Percentiles rank a stretch among this genome's conserved stretches.
Evolutionary conservation across 2,329 filamentous ascomycete species (phyloP).

Genomic region (Dryadomyces quercivorus): DNA sequence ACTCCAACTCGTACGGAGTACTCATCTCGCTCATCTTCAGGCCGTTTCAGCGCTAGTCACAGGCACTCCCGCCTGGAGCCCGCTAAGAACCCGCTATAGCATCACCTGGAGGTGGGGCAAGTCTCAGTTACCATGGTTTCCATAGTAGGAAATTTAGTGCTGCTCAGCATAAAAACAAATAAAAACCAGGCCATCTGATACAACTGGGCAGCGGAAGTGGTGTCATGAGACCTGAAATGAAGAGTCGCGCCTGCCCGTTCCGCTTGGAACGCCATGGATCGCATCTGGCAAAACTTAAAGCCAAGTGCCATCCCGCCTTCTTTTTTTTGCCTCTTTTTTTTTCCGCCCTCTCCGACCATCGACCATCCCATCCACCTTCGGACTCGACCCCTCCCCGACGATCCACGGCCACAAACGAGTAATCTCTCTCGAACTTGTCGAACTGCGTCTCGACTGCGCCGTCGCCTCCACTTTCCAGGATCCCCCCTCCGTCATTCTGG

Average conservation of each 20-base stretch:
- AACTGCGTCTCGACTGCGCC: neutral
- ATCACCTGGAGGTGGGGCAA: neutral
- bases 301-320: neutral
- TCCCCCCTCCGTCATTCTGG: neutral
- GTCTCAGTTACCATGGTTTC: neutral
- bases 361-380: neutral
- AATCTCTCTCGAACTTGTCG: neutral
- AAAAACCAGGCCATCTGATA: neutral
- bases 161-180: conserved; percentile 5
- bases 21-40: neutral
- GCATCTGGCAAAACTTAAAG: neutral
- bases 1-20: neutral
- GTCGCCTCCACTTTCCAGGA: neutral
- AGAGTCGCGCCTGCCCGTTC: neutral
- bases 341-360: neutral
- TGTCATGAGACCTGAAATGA: neutral
- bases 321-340: neutral
- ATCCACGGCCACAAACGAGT: neutral
- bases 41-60: neutral
- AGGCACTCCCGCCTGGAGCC: neutral
- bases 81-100: neutral
- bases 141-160: conserved; percentile 1
- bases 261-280: neutral
- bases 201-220: neutral
- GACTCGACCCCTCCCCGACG: neutral